Evolutionary conservation across 1,284 basidiomycete species (phyloP), one percentile per base, ranked within the genome.

Genomic region (Kwoniella shivajii): DNA sequence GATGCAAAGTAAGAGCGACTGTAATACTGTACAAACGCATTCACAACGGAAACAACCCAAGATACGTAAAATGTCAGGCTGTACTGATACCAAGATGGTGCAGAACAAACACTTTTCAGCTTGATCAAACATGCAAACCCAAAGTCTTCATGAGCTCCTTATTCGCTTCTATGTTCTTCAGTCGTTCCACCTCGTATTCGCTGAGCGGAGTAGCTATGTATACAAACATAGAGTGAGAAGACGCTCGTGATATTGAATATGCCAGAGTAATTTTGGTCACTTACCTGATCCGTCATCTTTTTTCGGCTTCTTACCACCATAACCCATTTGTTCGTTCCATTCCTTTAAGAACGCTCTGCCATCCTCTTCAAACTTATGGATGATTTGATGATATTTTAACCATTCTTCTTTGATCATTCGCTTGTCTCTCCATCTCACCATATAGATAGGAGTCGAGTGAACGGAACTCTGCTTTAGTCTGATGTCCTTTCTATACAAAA

Each of bases 101-200:
- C n/a, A n/a, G n/a, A n/a, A n/a, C n/a, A n/a, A n/a, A n/a, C n/a
- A n/a, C n/a, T n/a, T n/a, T n/a, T n/a, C n/a, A n/a, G n/a, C n/a
- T n/a, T n/a, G n/a, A 36, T 42, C 39, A 42, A 30, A 55, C 34
- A 3, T 20, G 3, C 39, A 65, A 45, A 0, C 66, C 66, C 52
- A 67, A 46, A 1, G 48, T 22, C 47, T 42, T 56, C 52, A 67
- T 56, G 46, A 67, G 38, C 18, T 61, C 59, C 39, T 50, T 47
- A 41, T 67, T 67, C 38, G 58, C 59, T 14, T 62, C 30, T n/a
- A 67, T 67, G 36, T 60, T 61, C 29, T 54, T 37, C 31, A 45
- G 29, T 22, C 66, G 44, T 29, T 64, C 64, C 42, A 46, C 2
- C 34, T 67, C 66, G 42, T 67, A 67, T 18, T 67, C 61, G 46